Evolutionary conservation across 2,329 filamentous ascomycete genomes (phyloP), one percentile per base, ranked within the genome.

Genomic region (Colletotrichum costaricense): DNA sequence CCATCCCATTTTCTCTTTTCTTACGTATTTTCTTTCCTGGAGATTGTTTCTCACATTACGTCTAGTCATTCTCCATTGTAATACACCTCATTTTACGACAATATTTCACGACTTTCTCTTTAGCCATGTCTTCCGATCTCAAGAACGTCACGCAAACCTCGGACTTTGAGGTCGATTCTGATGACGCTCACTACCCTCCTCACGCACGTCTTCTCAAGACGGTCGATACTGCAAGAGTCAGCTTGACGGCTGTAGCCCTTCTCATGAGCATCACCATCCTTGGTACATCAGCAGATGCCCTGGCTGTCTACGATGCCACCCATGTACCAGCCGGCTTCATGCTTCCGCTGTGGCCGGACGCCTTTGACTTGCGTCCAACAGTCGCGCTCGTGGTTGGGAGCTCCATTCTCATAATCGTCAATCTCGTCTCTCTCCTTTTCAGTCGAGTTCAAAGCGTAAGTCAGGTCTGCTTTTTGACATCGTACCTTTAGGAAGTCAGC

Each of bases 291-390:
- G 88, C 84, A 75, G 85, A 91, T 78, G 84, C 88, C 6, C 80
- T 92, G 55, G 80, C 84, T 35, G 86, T 89, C 49, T 92, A 91
- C 81, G 84, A 89, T 75, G 81, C 81, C 33, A 92, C 90, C 2
- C 84, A 87, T 69, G 78, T 89, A 19, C 77, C 87, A 1, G 78
- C 79, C 22, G 84, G 86, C 58, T 88, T 84, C 76, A 77, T 87
- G 26, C 84, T 92, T 22, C 84, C 89, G 1, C 78, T 92, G 62
- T 92, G 90, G 90, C 90, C 90, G 0, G 80, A 83, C 16, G 80
- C 86, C 35, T 89, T 92, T 77, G 86, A 92, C 78, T 78, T 90
- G 42, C 84, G 88, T 60, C 90, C 90, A 2, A 89, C 88, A 3
- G 81, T 88, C 35, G 88, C 89, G 9, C 82, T 91, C 30, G 84